Percentiles rank a stretch among this genome's conserved stretches.
Evolutionary conservation across 805 yeast species (phyloP).

Genomic region (Candida sithepensis): DNA sequence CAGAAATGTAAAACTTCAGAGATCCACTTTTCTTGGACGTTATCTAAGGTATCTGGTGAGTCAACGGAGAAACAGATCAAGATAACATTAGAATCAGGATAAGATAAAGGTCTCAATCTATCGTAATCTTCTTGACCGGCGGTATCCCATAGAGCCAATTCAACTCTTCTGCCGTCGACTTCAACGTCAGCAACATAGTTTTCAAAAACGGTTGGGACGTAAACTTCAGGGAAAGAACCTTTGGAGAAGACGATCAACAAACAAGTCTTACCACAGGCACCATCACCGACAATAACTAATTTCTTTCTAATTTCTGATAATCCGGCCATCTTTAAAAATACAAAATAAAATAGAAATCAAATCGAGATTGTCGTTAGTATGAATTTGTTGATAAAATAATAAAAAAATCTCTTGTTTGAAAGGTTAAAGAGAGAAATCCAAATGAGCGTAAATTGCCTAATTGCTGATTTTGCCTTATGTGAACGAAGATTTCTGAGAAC

Average conservation of each 20-base stretch:
- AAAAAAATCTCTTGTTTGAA: no score
- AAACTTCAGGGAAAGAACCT: slow-evolving; percentile 90
- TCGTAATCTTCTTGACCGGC: slow-evolving; percentile 99
- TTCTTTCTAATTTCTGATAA: slow-evolving; percentile 66
- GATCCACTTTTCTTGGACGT: slow-evolving; percentile 95
- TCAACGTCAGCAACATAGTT: slow-evolving; percentile 97
- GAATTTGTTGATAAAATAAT: not conserved
- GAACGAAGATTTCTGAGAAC: no score
- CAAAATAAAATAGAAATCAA: slow-evolving; percentile 1
- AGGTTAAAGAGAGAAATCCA: no score
- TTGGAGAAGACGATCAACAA: slow-evolving; percentile 79
- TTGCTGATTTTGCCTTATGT: no score
- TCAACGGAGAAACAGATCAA: slow-evolving; percentile 89
- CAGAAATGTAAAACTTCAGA: slow-evolving; percentile 92
- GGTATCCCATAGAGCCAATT: slow-evolving; percentile 95
- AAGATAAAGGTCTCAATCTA: slow-evolving; percentile 84
- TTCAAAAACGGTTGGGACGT: slow-evolving; percentile 95
- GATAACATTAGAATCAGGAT: slow-evolving; percentile 90
- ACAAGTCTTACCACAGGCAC: slow-evolving; percentile 97
- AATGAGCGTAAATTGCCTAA: no score
- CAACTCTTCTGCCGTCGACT: slow-evolving; percentile 87
- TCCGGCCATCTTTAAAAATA: slow-evolving; percentile 34
- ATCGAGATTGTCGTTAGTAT: no score
- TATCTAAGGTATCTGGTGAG: slow-evolving; percentile 87
- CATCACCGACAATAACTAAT: slow-evolving; percentile 93